Percentiles rank a stretch among this genome's conserved stretches.
phyloP scores from a whole-genome alignment of 2,329 filamentous ascomycete genomes.

The Cercospora berteroae region DNA sequence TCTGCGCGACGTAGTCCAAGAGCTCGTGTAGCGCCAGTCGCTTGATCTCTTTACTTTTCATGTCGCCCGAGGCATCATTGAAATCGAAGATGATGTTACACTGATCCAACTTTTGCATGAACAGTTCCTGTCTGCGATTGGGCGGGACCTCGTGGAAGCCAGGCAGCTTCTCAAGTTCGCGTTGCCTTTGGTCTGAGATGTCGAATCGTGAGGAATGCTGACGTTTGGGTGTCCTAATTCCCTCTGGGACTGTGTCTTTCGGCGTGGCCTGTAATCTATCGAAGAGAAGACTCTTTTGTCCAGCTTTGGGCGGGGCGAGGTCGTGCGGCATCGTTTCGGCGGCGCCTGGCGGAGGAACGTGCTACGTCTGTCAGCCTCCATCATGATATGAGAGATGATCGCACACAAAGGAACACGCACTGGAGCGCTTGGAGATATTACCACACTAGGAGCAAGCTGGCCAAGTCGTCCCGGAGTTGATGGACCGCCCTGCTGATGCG shows the following conservation, averaged over 20 bases:
- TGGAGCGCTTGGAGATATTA: constrained; percentile 91
- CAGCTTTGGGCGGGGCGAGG: constrained; percentile 87
- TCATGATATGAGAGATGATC: background rate
- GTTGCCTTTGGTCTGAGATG: constrained; percentile 82
- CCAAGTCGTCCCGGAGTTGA: constrained; percentile 34
- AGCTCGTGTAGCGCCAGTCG: constrained; percentile 91
- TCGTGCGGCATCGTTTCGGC: constrained; percentile 98
- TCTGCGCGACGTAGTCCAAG: constrained; percentile 97
- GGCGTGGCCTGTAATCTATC: constrained; percentile 89
- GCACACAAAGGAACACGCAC: constrained; percentile 54
- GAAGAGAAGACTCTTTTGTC: constrained; percentile 83
- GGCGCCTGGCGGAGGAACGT: constrained; percentile 86
- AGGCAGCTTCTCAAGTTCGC: constrained; percentile 93
- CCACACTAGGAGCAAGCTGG: constrained; percentile 66
- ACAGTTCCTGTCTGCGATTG: constrained; percentile 89
- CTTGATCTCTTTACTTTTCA: constrained; percentile 99
- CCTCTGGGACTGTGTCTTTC: constrained; percentile 86
- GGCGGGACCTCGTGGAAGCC: constrained; percentile 97
- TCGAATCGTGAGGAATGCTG: constrained; percentile 98
- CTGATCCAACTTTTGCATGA: constrained; percentile 99
- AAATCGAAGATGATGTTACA: constrained; percentile 99
- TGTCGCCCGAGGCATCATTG: constrained; percentile 95
- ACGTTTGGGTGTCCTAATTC: constrained; percentile 88
- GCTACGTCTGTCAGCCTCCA: constrained; percentile 52
- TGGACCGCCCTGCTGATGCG: constrained; percentile 26